Percentiles rank a stretch among this genome's conserved stretches.
These are phyloP conservation scores for Termitomyces sp. DNA, from an alignment of 768 basidiomycete genomes.

Conservation along the genomic window DNA sequence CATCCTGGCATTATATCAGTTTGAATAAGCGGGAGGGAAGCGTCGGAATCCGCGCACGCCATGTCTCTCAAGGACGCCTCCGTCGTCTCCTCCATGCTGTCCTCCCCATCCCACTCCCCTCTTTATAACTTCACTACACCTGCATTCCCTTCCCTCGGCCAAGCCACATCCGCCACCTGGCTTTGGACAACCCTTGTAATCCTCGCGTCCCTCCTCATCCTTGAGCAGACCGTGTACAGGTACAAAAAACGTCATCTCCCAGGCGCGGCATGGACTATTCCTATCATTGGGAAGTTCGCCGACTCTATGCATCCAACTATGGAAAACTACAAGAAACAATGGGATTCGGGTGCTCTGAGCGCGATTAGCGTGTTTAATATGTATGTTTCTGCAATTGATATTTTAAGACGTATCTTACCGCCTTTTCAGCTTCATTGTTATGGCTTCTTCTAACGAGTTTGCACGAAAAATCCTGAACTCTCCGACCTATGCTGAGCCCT, in stretches of 20 bases:
- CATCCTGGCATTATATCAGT: constrained; percentile 20
- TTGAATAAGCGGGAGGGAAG: background rate
- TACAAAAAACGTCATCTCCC: constrained; percentile 87
- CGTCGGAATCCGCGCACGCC: constrained; percentile 22
- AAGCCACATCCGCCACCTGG: constrained; percentile 42
- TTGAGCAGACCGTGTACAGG: constrained; percentile 89
- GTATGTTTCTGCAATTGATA: constrained; percentile 39
- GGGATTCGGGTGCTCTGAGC: constrained; percentile 85
- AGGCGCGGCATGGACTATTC: constrained; percentile 89
- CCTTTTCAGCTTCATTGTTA: constrained; percentile 88
- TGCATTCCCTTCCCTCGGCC: constrained; percentile 36
- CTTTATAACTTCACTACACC: constrained; percentile 45
- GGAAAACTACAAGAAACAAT: constrained; percentile 89
- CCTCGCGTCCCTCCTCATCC: constrained; percentile 67
- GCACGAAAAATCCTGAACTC: constrained; percentile 96
- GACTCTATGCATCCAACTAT: constrained; percentile 90
- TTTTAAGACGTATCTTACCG: background rate
- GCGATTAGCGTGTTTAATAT: constrained; percentile 98
- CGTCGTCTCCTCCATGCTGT: constrained; percentile 36
- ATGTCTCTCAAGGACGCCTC: constrained; percentile 34
- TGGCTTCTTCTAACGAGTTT: constrained; percentile 92
- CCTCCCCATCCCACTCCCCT: constrained; percentile 35
- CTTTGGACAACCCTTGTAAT: constrained; percentile 68
- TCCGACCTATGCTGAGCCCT: constrained; percentile 88
- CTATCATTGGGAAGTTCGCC: constrained; percentile 95